Percentiles rank a stretch among this genome's conserved stretches.
phyloP scores from a whole-genome alignment of 345 rosid genomes.

The Viola odorata region DNA sequence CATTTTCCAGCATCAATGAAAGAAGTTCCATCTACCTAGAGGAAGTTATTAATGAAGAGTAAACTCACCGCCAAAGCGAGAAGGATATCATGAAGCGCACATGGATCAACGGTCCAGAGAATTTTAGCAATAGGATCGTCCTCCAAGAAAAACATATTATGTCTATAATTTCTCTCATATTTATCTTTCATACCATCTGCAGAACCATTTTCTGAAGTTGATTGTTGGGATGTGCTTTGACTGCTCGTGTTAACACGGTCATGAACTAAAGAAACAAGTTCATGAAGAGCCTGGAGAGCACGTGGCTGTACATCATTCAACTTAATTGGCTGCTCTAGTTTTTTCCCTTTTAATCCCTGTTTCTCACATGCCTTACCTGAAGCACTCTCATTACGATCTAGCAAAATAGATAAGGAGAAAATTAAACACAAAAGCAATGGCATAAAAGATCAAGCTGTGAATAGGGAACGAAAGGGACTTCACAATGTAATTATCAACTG shows the following conservation, averaged over 20 bases:
- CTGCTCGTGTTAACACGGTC: slow-evolving; percentile 42
- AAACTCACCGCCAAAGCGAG: slow-evolving; percentile 70
- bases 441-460: background rate
- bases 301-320: slow-evolving; percentile 46
- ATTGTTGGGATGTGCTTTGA: slow-evolving; percentile 26
- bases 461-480: slow-evolving; percentile 2
- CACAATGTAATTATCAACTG: slow-evolving; percentile 7
- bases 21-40: slow-evolving; percentile 10
- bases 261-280: slow-evolving; percentile 76
- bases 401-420: slow-evolving; percentile 5
- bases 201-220: slow-evolving; percentile 32
- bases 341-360: slow-evolving; percentile 28
- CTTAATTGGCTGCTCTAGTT: slow-evolving; percentile 20
- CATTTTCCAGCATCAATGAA: slow-evolving; percentile 1
- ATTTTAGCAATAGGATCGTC: slow-evolving; percentile 72
- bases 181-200: slow-evolving; percentile 22
- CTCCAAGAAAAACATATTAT: slow-evolving; percentile 36
- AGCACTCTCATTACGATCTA: slow-evolving; percentile 30
- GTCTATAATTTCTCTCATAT: slow-evolving; percentile 14
- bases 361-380: slow-evolving; percentile 21
- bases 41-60: slow-evolving; percentile 5
- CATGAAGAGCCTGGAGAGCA: slow-evolving; percentile 52
- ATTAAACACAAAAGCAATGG: slow-evolving; percentile 11
- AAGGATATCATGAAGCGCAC: slow-evolving; percentile 47
- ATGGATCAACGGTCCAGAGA: slow-evolving; percentile 51